Evolutionary conservation across 495 filamentous ascomycete genomes (phyloP), one percentile per base, ranked within the genome.

Genomic region (Glarea lozoyensis): DNA sequence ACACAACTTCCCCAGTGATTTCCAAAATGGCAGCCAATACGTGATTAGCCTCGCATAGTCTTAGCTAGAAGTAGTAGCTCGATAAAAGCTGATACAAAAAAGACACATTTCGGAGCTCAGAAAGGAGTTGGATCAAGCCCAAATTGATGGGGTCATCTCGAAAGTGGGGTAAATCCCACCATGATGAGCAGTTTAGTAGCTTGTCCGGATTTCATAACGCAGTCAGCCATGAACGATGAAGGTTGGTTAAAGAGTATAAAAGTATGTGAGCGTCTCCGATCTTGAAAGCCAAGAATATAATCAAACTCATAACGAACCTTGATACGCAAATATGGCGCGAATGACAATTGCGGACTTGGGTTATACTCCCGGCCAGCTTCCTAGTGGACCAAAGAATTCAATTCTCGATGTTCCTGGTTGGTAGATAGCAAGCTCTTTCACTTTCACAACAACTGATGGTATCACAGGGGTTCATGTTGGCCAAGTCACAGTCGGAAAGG

Each of bases 391-490:
- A 2, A 50, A 51, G 42, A 57, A 54, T 34, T 57, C 54, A 1
- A 51, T 57, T 40, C 48, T 57, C 31, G 51, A 57, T 31, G 48
- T 57, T 10, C 31, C 42, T 44, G 54, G 54, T 42, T 41, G 17
- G 41, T 16, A 6, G 4, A n/a, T 5, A 2, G 4, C 19, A 7
- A 17, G 18, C 29, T 10, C 6, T 12, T 36, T 16, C 29, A n/a
- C 17, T 13, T 40, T 23, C 22, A 36, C 20, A 23, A 23, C 13
- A 7, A 13, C 20, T 11, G 17, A n/a, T 33, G 21, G 15, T 33
- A 44, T 17, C 41, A 27, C 10, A 54, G 54, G 51, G 12, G 48
- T 57, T 15, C 48, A 43, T 25, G 45, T 57, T 10, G 54, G 54
- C 10, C 54, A 57, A 52, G 48, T 46, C 2, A 54, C 50, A 4